A percentile compares a stretch with the other conserved stretches of the same genome.
Conservation (phyloP, 1,284 basidiomycete genomes). For the Chalciporus sp. region DNA sequence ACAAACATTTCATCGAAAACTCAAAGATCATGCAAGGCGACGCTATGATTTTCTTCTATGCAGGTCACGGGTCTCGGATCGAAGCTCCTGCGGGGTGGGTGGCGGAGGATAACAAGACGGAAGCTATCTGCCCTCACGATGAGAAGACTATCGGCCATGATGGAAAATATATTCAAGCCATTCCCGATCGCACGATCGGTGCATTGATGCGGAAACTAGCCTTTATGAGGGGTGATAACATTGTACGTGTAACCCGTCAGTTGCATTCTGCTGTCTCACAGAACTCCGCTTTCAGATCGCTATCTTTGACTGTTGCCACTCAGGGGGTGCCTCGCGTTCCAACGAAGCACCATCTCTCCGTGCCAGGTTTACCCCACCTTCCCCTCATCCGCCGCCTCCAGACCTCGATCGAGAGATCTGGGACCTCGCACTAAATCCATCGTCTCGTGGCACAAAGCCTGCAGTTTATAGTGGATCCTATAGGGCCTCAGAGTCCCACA, state of each 20-base stretch:
- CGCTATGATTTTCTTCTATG: conserved; percentile 65
- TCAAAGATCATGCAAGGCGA: conserved; percentile 53
- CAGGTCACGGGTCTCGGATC: conserved; percentile 59
- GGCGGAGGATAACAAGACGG: conserved; percentile 42
- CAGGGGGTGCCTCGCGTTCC: conserved; percentile 22
- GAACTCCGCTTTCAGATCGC: conserved; percentile 4
- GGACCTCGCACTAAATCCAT: conserved; percentile 3
- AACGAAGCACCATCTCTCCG: conserved; percentile 1
- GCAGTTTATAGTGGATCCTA: conserved; percentile 5
- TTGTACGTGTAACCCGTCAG: conserved; percentile 29
- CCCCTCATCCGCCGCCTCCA: conserved; percentile 10
- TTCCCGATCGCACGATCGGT: conserved; percentile 52
- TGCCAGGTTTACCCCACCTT: conserved; percentile 11
- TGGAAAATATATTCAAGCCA: conserved; percentile 39
- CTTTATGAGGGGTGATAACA: conserved; percentile 59
- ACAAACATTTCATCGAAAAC: conserved; percentile 60
- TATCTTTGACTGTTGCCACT: conserved; percentile 25
- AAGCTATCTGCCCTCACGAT: conserved; percentile 62
- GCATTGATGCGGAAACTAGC: conserved; percentile 53
- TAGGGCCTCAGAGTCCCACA: conserved; percentile 23
- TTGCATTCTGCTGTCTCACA: not conserved
- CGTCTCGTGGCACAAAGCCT: conserved; percentile 10
- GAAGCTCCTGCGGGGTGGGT: conserved; percentile 57
- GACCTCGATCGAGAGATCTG: conserved; percentile 19
- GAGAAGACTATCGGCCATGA: conserved; percentile 41